phyloP scores from a whole-genome alignment of 495 filamentous ascomycete species.

The Elasticomyces elasticus region DNA sequence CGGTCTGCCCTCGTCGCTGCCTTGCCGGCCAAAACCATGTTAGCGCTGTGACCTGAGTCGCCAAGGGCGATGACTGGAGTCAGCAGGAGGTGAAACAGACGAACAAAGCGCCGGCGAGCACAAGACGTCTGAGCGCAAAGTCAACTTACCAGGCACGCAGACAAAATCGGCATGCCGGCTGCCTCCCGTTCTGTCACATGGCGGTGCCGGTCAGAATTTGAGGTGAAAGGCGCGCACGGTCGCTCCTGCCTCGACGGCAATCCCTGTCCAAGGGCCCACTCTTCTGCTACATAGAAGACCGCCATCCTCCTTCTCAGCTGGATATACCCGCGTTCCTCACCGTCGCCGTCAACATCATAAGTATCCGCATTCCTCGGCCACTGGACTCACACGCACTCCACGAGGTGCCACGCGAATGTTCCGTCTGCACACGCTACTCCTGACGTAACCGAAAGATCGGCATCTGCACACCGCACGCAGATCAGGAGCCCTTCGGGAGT shows the following conservation, averaged over 20 bases:
- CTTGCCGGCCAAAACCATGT: not conserved
- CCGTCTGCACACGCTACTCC: not conserved
- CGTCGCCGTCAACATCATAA: not conserved
- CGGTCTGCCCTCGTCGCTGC: too few relatives aligned
- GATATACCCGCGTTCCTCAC: slow-evolving; percentile 2
- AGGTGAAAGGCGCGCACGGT: too few relatives aligned
- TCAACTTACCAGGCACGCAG: not conserved
- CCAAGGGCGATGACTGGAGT: not conserved
- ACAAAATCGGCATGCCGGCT: not conserved
- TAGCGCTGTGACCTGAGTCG: not conserved
- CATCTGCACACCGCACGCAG: not conserved
- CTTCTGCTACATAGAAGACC: not conserved
- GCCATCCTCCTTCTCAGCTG: not conserved
- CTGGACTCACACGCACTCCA: not conserved
- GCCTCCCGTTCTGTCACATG: not conserved
- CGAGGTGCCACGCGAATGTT: not conserved
- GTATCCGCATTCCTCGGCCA: not conserved
- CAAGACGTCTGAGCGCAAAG: not conserved
- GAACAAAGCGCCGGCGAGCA: not conserved
- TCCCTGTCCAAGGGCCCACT: not conserved
- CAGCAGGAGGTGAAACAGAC: not conserved
- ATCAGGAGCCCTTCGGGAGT: not conserved
- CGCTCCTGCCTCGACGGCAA: not conserved
- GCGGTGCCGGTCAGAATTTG: not conserved
- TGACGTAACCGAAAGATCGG: not conserved